Evolutionary conservation across 1,139 yeast genomes (phyloP), one percentile per base, ranked within the genome.

Genomic region (Saccharomycopsis hybrid): DNA sequence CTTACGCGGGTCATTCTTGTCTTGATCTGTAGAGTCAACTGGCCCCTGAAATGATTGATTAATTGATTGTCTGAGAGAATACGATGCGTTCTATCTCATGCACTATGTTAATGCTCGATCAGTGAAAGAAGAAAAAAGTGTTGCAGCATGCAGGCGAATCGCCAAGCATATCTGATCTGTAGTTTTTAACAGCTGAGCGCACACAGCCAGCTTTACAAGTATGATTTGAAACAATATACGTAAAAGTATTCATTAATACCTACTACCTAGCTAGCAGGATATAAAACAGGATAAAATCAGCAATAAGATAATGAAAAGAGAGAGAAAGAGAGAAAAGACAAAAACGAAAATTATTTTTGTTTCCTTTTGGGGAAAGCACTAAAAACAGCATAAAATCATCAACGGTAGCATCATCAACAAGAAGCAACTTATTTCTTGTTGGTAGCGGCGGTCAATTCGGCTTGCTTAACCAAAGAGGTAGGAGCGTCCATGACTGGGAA

Each of bases 401-500:
- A 31, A 31, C 35, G 11, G 35, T 7, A 31, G 11, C 35, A 11
- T 7, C 35, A 31, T 8, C 35, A 7, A 8, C 35, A 31, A 7
- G 35, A 31, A 11, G 35, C 11, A 8, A 24, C 39, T 13, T 36
- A 36, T 36, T 36, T 36, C 43, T 71, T 67, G 65, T 86, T 86
- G 57, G 78, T 75, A 62, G 76, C 69, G 58, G 87, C 92, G 44
- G 94, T 80, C 64, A 85, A 72, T 68, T 84, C 78, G 48, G 92
- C 95, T 72, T 85, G 94, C 65, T 74, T 74, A 58, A 77, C 74
- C 71, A 87, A 78, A 64, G 80, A 77, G 52, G 69, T 70, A 56
- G 95, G 94, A 53, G 95, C 95, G 69, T 86, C 95, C 80, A 85
- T 75, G 62, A 75, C 79, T 56, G 84, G 87, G 62, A 87, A 73